Base-by-base conservation (phyloP, 1,139 yeast species). In the Cylindricascospora bacillispora region DNA sequence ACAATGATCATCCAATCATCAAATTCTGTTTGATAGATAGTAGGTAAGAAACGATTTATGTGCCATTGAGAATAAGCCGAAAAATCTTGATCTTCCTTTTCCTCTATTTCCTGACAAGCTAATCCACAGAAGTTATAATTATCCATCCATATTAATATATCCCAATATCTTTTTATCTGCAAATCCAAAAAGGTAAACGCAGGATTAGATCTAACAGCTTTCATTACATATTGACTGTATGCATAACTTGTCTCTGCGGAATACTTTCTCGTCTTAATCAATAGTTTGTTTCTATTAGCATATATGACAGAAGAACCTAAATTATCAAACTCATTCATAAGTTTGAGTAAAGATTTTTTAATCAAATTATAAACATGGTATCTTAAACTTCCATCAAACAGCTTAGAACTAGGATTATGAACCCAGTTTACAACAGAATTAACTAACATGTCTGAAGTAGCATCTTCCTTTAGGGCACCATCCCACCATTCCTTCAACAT, bases 401-500 rank as follows among this genome's bases (percentile, higher is more conserved):
- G 59, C 43, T 54, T 67, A 0, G 95, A 80, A 14, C 70, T 70
- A 9, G 79, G 70, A 30, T 75, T 70, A 39, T 83, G 83, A 14
- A 85, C 82, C 99, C 99, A 89, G 4, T 77, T 65, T 3, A 83
- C 80, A 50, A 89, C 74, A 24, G 75, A 70, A 44, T 82, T 82
- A 44, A 89, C 78, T 69, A 89, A 70, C 1, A 82, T 62, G 52
- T 89, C 98, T 0, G 95, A 95, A 41, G 75, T 74, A 6, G 62
- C 47, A 41, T 79, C 69, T 36, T 73, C 73, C 19, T 64, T 62
- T 33, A 81, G 58, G 0, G 95, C 97, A 47, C 76, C 81, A 48
- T 83, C 93, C 95, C 97, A 89, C 95, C 95, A 83, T 25, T 67
- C 74, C 44, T 78, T 82, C 6, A 92, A 79, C 70, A 89, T 62